Percentiles rank a stretch among this genome's conserved stretches.
Evolutionary conservation across 768 basidiomycete species (phyloP).

Genomic region (Suillus weaverae): DNA sequence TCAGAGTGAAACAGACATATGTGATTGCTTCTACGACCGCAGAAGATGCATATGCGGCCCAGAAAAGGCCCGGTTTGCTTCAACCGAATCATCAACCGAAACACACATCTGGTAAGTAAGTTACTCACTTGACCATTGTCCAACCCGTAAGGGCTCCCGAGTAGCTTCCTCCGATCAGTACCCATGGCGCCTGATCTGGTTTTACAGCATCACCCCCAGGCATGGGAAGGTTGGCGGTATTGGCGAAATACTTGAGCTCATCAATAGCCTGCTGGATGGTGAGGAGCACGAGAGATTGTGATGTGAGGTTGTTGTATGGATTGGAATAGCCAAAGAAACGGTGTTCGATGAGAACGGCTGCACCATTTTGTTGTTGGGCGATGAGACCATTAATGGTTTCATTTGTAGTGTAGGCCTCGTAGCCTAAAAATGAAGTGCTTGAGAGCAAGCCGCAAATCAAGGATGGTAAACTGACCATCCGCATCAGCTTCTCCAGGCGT

Average conservation of each 20-base stretch:
- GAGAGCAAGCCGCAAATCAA: not conserved
- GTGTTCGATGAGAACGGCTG: slow-evolving; percentile 66
- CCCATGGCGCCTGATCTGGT: slow-evolving; percentile 49
- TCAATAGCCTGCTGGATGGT: slow-evolving; percentile 77
- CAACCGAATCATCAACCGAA: not conserved
- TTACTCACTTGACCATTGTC: slow-evolving; percentile 65
- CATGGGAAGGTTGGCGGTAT: slow-evolving; percentile 66
- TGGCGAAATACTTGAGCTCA: slow-evolving; percentile 68
- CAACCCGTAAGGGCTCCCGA: slow-evolving; percentile 53
- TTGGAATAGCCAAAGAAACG: slow-evolving; percentile 76
- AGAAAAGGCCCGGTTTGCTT: slow-evolving; percentile 41
- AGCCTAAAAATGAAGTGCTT: slow-evolving; percentile 19
- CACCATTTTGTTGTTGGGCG: slow-evolving; percentile 64
- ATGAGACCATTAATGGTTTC: slow-evolving; percentile 61
- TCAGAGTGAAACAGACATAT: too few species aligned
- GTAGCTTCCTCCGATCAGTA: slow-evolving; percentile 45
- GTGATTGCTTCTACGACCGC: slow-evolving; percentile 47
- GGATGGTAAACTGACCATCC: slow-evolving; percentile 25
- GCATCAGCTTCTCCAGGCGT: slow-evolving; percentile 70
- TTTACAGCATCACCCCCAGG: slow-evolving; percentile 60
- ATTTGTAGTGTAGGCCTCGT: slow-evolving; percentile 59
- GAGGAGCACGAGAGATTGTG: slow-evolving; percentile 55
- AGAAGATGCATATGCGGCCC: slow-evolving; percentile 46
- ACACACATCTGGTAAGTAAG: not conserved
- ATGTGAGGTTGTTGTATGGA: slow-evolving; percentile 59